A percentile compares a stretch with the other conserved stretches of the same genome.
Conservation (phyloP, 1,284 basidiomycete genomes). For the Microbotryum intermedium region DNA sequence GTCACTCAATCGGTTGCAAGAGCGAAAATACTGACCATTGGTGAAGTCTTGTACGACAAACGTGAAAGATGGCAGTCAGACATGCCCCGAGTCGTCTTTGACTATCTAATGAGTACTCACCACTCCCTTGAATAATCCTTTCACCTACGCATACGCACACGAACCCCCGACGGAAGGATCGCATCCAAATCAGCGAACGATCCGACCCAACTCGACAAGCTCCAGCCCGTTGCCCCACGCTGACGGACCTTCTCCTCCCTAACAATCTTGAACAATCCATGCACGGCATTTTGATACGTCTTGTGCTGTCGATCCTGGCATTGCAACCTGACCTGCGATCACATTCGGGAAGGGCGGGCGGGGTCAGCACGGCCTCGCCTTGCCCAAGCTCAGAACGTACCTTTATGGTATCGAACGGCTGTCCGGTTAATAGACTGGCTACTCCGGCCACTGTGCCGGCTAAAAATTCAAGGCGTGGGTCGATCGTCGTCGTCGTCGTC, state of each 20-base stretch:
- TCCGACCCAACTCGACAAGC: background rate
- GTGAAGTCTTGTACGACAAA: too few species aligned
- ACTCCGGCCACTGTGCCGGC: slow-evolving; percentile 57
- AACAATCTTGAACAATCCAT: slow-evolving; percentile 57
- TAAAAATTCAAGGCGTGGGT: slow-evolving; percentile 56
- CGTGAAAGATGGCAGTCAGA: too few species aligned
- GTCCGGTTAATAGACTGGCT: slow-evolving; percentile 12
- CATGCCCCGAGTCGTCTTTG: too few species aligned
- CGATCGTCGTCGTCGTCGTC: slow-evolving; percentile 26
- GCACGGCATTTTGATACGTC: slow-evolving; percentile 37
- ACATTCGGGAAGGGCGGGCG: background rate
- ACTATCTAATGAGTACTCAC: slow-evolving; percentile 6
- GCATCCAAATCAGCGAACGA: background rate
- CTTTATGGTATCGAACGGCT: slow-evolving; percentile 18
- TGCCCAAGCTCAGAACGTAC: background rate
- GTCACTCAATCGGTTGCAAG: background rate
- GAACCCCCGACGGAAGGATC: background rate
- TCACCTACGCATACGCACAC: slow-evolving; percentile 40
- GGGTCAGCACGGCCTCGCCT: background rate
- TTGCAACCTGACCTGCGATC: background rate
- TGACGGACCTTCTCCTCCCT: slow-evolving; percentile 48
- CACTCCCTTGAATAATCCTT: slow-evolving; percentile 63
- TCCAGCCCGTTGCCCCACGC: background rate
- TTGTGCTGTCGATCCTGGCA: background rate
- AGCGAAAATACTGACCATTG: background rate